Percentiles rank a stretch among this genome's conserved stretches.
These are phyloP conservation scores for Lasiodiplodia citricola DNA, from an alignment of 2,329 filamentous ascomycete species.

Conservation along the genomic window DNA sequence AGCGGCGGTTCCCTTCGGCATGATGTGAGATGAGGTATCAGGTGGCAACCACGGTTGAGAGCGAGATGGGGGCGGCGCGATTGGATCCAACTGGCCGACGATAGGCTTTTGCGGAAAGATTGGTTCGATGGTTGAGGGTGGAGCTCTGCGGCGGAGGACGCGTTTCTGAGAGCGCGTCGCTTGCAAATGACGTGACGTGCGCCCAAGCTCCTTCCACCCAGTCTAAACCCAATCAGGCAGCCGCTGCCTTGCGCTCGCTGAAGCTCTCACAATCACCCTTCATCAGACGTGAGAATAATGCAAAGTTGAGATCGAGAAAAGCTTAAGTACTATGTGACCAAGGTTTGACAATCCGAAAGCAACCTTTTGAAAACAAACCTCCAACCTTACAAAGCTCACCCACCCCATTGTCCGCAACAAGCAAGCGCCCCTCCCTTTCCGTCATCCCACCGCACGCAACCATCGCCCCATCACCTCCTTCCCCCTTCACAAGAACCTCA, in stretches of 20 bases:
- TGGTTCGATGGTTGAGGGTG: neutral
- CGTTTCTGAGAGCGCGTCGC: neutral
- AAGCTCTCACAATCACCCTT: no score
- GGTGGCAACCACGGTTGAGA: neutral
- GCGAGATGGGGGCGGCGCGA: neutral
- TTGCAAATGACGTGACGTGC: slow-evolving; percentile 3
- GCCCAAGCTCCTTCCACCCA: neutral
- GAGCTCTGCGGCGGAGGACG: neutral
- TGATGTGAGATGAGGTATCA: neutral
- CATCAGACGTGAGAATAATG: no score
- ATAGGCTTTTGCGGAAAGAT: neutral
- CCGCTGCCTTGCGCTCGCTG: no score
- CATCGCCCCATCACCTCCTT: neutral
- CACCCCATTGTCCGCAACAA: neutral
- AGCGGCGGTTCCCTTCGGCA: slow-evolving; percentile 5
- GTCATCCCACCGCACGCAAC: neutral
- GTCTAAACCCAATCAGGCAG: no score
- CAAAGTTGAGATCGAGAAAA: no score
- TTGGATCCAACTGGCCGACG: neutral
- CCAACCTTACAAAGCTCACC: no score
- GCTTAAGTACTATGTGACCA: no score
- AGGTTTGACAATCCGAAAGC: neutral
- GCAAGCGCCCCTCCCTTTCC: neutral
- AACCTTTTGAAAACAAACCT: neutral
- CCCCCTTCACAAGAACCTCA: neutral